Conservation (phyloP, 305 asterid genomes). For the Fraxinus dipetala region DNA sequence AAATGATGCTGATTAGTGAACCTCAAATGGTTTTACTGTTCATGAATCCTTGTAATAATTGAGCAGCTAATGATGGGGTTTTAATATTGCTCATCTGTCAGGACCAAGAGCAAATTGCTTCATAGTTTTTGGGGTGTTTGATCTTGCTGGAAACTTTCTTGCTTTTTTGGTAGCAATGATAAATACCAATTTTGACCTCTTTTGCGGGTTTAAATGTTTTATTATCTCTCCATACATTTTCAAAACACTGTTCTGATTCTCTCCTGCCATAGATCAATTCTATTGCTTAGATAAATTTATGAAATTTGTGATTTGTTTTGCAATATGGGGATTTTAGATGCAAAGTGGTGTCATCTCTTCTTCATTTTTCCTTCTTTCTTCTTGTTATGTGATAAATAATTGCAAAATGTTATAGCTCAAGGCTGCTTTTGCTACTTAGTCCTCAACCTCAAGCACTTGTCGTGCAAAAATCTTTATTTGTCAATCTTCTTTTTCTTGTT, state of each 20-base stretch:
- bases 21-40: slow-evolving; percentile 1
- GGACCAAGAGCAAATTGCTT: background rate
- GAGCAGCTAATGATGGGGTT: background rate
- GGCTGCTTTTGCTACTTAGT: background rate
- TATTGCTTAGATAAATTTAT: background rate
- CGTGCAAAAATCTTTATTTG: background rate
- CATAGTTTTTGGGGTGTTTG: slow-evolving; percentile 6
- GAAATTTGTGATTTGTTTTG: background rate
- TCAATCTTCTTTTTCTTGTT: background rate
- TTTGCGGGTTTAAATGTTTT: background rate
- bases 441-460: background rate
- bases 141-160: background rate
- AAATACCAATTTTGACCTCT: background rate
- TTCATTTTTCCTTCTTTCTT: background rate
- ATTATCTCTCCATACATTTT: background rate
- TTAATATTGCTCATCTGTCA: background rate
- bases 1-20: background rate
- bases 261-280: background rate
- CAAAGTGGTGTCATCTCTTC: background rate
- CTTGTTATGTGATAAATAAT: background rate
- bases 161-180: slow-evolving; percentile 2
- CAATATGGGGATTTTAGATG: background rate
- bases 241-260: slow-evolving; percentile 1
- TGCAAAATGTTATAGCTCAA: slow-evolving; percentile 1
- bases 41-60: background rate